Percentiles rank a stretch among this genome's conserved stretches.
phyloP scores from a whole-genome alignment of 2,329 filamentous ascomycete species.

The Colletotrichum tanaceti region DNA sequence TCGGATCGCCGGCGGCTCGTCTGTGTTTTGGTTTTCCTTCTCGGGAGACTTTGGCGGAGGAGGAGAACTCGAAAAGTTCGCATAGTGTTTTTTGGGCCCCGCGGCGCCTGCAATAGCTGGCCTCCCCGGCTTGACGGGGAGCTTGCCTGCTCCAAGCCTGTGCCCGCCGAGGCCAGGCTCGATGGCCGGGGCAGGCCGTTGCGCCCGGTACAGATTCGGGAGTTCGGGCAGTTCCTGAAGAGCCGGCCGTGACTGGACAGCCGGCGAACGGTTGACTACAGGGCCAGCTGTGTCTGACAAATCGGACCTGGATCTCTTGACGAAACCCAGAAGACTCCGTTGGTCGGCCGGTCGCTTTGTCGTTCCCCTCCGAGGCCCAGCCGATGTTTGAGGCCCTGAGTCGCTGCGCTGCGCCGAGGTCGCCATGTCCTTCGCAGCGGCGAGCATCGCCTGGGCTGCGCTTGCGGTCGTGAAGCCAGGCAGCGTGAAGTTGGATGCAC shows the following conservation, averaged over 20 bases:
- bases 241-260: conserved; percentile 29
- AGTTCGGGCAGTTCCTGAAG: conserved; percentile 33
- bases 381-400: conserved; percentile 40
- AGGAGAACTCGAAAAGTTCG: conserved; percentile 70
- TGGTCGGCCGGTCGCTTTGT: conserved; percentile 53
- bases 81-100: conserved; percentile 60
- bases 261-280: conserved; percentile 25
- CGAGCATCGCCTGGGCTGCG: conserved; percentile 60
- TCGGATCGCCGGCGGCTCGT: conserved; percentile 49
- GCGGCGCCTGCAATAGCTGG: conserved; percentile 43
- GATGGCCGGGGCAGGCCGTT: conserved; percentile 43
- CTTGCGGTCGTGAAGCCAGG: conserved; percentile 73
- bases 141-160: conserved; percentile 54
- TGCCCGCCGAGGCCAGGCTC: conserved; percentile 52
- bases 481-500: conserved; percentile 67
- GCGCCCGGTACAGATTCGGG: conserved; percentile 37
- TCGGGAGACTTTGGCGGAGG: conserved; percentile 44
- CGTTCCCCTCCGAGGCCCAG: conserved; percentile 44
- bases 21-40: conserved; percentile 45
- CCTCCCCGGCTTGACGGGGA: conserved; percentile 51
- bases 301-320: conserved; percentile 45
- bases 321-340: conserved; percentile 56
- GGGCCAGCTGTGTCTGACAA: conserved; percentile 1
- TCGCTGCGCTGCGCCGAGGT: conserved; percentile 33
- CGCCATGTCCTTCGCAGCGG: conserved; percentile 46